Conservation (phyloP, 2,329 filamentous ascomycete genomes). For the Fonsecaea pedrosoi region DNA sequence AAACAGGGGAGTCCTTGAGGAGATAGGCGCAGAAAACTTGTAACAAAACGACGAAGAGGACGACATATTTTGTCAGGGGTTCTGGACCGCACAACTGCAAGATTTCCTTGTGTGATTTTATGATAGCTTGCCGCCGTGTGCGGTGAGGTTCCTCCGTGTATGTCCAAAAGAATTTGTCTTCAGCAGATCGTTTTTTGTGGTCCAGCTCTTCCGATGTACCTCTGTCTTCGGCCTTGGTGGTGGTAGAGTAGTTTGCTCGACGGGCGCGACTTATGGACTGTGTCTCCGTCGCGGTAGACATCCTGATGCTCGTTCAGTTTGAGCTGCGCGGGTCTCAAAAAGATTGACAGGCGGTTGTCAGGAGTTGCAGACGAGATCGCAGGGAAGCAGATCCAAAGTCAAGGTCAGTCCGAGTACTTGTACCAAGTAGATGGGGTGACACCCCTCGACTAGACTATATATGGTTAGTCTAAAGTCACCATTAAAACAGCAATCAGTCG, state of each 20-base stretch:
- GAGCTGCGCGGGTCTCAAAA: background rate
- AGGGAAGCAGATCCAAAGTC: background rate
- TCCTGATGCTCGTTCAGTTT: conserved; percentile 4
- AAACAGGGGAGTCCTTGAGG: conserved; percentile 76
- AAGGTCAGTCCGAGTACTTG: background rate
- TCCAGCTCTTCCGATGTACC: conserved; percentile 15
- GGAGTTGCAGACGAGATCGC: background rate
- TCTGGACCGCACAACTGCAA: conserved; percentile 97
- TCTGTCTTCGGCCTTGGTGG: conserved; percentile 10
- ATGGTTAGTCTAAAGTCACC: background rate
- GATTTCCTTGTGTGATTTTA: conserved; percentile 97
- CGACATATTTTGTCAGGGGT: conserved; percentile 92
- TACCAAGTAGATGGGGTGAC: background rate
- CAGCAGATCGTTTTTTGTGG: conserved; percentile 30
- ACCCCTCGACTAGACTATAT: background rate
- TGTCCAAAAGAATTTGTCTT: conserved; percentile 90
- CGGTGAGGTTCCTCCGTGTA: conserved; percentile 98
- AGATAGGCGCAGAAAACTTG: conserved; percentile 80
- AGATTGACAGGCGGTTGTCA: background rate
- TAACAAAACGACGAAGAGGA: conserved; percentile 79
- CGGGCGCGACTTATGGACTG: conserved; percentile 23
- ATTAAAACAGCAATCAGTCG: background rate
- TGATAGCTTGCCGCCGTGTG: conserved; percentile 88
- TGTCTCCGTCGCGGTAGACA: conserved; percentile 34
- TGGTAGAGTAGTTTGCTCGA: conserved; percentile 3